Conservation (phyloP, 2,329 filamentous ascomycete genomes). For the Penicillium glabrum region DNA sequence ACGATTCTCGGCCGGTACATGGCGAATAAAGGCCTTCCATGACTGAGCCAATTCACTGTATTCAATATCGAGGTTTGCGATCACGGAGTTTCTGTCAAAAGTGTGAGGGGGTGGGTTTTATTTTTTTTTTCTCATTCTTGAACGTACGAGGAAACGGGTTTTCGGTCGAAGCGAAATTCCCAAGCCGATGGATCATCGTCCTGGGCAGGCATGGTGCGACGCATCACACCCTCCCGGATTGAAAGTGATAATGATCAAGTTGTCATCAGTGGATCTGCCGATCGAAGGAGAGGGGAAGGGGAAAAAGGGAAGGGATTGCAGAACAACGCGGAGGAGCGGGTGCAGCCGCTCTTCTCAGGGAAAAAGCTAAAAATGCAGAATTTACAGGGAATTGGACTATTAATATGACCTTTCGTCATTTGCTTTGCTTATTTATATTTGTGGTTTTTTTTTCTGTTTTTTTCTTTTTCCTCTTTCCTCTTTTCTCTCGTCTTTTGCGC, state of each 20-base stretch:
- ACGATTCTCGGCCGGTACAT: slow-evolving; percentile 28
- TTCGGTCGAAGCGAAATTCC: slow-evolving; percentile 31
- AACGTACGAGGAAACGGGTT: slow-evolving; percentile 29
- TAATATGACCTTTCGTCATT: slow-evolving; percentile 6
- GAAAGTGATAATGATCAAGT: slow-evolving; percentile 4
- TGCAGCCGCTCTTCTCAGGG: slow-evolving; percentile 18
- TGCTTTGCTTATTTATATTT: not conserved
- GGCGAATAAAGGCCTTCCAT: slow-evolving; percentile 36
- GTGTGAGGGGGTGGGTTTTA: not conserved
- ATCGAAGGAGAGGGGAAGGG: slow-evolving; percentile 9
- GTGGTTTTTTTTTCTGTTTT: slow-evolving; percentile 2
- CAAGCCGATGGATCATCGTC: slow-evolving; percentile 16
- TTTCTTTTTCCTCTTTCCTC: slow-evolving; percentile 6
- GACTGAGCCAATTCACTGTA: slow-evolving; percentile 38
- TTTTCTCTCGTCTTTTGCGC: not conserved
- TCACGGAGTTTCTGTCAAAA: slow-evolving; percentile 27
- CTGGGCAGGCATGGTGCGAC: slow-evolving; percentile 22
- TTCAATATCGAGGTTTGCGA: slow-evolving; percentile 39
- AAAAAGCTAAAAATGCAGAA: slow-evolving; percentile 8
- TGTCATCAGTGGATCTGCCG: slow-evolving; percentile 24
- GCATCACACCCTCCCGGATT: slow-evolving; percentile 11
- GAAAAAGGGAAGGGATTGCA: slow-evolving; percentile 3
- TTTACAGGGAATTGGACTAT: slow-evolving; percentile 1
- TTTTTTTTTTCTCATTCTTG: not conserved
- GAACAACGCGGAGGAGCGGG: slow-evolving; percentile 13